Conservation (phyloP, 768 basidiomycete genomes). For the Boletales sp. region DNA sequence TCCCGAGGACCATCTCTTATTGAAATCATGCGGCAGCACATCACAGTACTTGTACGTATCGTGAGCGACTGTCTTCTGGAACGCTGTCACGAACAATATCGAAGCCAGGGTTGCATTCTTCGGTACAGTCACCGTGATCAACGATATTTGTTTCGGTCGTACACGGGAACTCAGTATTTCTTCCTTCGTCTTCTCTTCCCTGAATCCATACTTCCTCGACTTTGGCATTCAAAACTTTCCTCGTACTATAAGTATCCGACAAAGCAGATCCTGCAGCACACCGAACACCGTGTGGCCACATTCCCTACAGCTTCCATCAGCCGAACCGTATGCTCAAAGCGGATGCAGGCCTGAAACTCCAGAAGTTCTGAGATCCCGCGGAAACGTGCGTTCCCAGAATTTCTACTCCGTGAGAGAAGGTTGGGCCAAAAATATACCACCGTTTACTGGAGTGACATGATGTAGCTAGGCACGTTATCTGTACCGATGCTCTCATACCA, state of each 20-base stretch:
- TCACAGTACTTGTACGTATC: no score
- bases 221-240: slow-evolving; percentile 10
- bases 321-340: slow-evolving; percentile 7
- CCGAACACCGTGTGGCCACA: no score
- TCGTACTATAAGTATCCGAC: no score
- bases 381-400: slow-evolving; percentile 25
- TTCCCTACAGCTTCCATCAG: no score
- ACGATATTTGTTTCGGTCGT: no score
- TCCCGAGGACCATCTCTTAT: no score
- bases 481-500: not conserved
- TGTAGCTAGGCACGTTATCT: not conserved
- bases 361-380: slow-evolving; percentile 29
- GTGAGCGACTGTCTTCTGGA: not conserved
- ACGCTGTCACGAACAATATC: slow-evolving; percentile 12
- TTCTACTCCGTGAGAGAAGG: slow-evolving; percentile 14
- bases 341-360: slow-evolving; percentile 26
- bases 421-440: not conserved
- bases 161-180: no score
- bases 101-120: slow-evolving; percentile 8
- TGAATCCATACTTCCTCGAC: slow-evolving; percentile 36
- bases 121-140: slow-evolving; percentile 7
- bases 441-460: not conserved
- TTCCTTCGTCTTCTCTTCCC: slow-evolving; percentile 6
- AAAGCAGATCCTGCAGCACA: no score
- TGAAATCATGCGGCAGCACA: no score